Evolutionary conservation across 768 basidiomycete genomes (phyloP).

Genomic region (Phaeolepiota aurea): DNA sequence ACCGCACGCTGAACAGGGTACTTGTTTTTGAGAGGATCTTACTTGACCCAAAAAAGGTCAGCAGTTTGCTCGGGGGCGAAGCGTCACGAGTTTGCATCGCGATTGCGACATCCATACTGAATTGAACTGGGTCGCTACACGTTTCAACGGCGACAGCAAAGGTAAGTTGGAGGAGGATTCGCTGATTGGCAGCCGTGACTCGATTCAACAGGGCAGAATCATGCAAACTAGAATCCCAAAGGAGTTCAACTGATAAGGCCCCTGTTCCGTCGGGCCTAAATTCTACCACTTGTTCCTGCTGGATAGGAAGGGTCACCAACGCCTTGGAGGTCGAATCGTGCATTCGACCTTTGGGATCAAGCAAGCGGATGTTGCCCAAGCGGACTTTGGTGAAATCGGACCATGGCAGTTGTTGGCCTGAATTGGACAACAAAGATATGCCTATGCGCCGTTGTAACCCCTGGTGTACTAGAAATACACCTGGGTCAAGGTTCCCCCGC

Average conservation of each 20-base stretch:
- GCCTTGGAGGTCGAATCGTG: constrained; percentile 72
- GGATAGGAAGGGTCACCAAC: constrained; percentile 64
- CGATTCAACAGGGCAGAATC: constrained; percentile 80
- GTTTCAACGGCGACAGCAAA: constrained; percentile 80
- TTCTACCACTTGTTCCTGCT: constrained; percentile 63
- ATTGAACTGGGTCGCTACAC: constrained; percentile 80
- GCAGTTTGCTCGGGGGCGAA: constrained; percentile 69
- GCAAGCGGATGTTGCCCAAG: constrained; percentile 75
- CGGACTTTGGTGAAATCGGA: constrained; percentile 66
- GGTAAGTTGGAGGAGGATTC: constrained; percentile 68
- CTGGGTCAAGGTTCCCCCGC: constrained; percentile 67
- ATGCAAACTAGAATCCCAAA: constrained; percentile 94
- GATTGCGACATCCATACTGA: constrained; percentile 81
- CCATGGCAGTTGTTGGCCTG: constrained; percentile 88
- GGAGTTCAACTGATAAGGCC: constrained; percentile 52
- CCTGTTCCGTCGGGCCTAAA: constrained; percentile 85
- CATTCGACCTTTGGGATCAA: constrained; percentile 76
- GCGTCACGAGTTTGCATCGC: constrained; percentile 81
- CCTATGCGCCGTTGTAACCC: constrained; percentile 83
- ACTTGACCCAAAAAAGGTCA: constrained; percentile 68
- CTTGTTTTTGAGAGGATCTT: constrained; percentile 75
- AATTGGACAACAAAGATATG: constrained; percentile 75
- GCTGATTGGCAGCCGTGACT: constrained; percentile 70
- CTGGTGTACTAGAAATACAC: constrained; percentile 85
- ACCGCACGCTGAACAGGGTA: constrained; percentile 73